Evolutionary conservation across 1,284 basidiomycete genomes (phyloP).

Genomic region (Cystobasidiaceae sp.): DNA sequence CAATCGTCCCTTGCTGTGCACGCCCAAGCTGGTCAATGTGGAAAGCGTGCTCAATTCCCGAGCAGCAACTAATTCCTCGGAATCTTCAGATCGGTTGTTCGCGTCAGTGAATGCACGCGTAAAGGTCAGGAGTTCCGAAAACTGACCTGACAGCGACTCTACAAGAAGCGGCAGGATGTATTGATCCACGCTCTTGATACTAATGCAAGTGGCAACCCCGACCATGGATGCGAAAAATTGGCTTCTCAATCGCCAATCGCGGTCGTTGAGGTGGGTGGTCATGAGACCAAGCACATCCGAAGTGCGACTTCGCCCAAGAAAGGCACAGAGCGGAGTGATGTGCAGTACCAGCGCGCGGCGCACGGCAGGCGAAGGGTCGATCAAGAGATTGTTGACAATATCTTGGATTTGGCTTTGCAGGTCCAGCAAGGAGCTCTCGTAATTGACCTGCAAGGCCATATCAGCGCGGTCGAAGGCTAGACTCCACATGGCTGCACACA

Average conservation of each 20-base stretch:
- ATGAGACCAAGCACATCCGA: slow-evolving; percentile 95
- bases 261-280: slow-evolving; percentile 97
- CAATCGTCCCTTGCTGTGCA: slow-evolving; percentile 85
- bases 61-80: slow-evolving; percentile 87
- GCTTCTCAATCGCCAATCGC: slow-evolving; percentile 76
- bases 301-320: slow-evolving; percentile 85
- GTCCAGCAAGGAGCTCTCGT: slow-evolving; percentile 77
- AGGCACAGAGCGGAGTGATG: slow-evolving; percentile 82
- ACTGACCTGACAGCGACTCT: slow-evolving; percentile 78
- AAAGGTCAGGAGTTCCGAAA: background rate
- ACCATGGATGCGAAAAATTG: slow-evolving; percentile 95
- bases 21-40: slow-evolving; percentile 73
- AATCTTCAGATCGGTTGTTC: slow-evolving; percentile 57
- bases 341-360: slow-evolving; percentile 59
- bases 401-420: slow-evolving; percentile 82
- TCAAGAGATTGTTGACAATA: slow-evolving; percentile 66
- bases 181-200: slow-evolving; percentile 75
- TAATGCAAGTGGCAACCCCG: slow-evolving; percentile 86
- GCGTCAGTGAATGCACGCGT: background rate
- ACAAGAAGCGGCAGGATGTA: slow-evolving; percentile 91
- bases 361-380: slow-evolving; percentile 54
- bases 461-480: background rate
- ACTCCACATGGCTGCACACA: slow-evolving; percentile 43
- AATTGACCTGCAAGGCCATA: slow-evolving; percentile 56
- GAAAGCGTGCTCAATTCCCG: slow-evolving; percentile 79